These are phyloP conservation scores for Hippophae tibetana DNA, from an alignment of 306 rosid genomes.

Conservation along the genomic window DNA sequence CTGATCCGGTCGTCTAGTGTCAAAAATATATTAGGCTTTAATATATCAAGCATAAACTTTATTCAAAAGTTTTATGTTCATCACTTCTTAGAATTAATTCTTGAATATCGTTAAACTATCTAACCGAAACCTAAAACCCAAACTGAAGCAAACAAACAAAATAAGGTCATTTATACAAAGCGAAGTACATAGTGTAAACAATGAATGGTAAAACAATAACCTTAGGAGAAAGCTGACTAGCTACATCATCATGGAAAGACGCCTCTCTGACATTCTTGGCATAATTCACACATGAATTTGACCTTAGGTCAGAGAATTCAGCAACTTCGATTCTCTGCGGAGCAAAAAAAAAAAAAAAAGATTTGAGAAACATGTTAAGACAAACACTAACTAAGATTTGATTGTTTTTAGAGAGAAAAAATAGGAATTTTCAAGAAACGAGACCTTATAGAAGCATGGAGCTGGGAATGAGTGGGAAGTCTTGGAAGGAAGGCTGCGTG, in stretches of 20 bases:
- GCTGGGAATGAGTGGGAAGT: constrained; percentile 49
- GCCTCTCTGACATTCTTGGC: constrained; percentile 52
- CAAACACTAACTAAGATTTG: background rate
- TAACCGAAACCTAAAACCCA: no score
- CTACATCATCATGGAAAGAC: constrained; percentile 68
- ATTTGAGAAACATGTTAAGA: background rate
- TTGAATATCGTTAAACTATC: no score
- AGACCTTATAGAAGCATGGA: constrained; percentile 66
- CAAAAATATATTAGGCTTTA: background rate
- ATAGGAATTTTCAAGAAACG: background rate
- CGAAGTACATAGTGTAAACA: background rate
- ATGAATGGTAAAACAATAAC: constrained; percentile 19
- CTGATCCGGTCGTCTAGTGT: constrained; percentile 45
- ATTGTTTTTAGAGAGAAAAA: background rate
- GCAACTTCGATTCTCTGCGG: constrained; percentile 70
- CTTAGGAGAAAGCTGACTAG: constrained; percentile 75
- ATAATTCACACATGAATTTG: constrained; percentile 47
- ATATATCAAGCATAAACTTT: no score
- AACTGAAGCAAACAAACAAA: background rate
- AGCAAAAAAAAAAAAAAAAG: constrained; percentile 7
- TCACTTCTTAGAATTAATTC: background rate
- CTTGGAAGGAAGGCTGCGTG: constrained; percentile 75
- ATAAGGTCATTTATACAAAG: background rate
- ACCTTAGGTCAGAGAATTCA: constrained; percentile 75
- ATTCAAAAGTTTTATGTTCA: no score